Conservation (phyloP, 495 filamentous ascomycete genomes). For the Geoglossum glabrum region DNA sequence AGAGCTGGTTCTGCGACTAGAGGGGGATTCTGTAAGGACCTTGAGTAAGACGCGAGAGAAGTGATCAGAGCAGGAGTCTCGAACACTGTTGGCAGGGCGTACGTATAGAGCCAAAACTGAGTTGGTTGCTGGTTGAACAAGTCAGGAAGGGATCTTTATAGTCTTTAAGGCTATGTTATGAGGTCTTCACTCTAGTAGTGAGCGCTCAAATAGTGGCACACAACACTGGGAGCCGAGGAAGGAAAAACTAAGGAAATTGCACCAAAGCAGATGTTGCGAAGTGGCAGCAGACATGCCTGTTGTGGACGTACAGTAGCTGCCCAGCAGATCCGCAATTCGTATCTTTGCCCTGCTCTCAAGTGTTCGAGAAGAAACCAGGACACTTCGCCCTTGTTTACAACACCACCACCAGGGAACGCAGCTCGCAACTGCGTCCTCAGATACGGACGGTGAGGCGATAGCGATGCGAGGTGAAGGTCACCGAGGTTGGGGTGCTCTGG, state of each 20-base stretch:
- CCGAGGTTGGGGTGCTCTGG: conserved; percentile 36
- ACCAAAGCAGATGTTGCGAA: background rate
- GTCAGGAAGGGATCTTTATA: background rate
- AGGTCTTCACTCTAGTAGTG: background rate
- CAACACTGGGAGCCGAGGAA: background rate
- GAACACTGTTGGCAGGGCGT: conserved; percentile 35
- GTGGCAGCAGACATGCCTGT: background rate
- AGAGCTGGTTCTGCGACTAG: background rate
- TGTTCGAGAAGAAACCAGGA: conserved; percentile 72
- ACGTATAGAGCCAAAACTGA: conserved; percentile 45
- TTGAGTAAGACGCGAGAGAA: conserved; percentile 42
- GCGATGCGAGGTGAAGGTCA: conserved; percentile 39
- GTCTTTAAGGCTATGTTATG: background rate
- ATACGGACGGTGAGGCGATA: conserved; percentile 34
- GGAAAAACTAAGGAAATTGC: background rate
- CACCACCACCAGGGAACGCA: conserved; percentile 36
- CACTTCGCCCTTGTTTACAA: conserved; percentile 33
- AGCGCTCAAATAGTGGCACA: background rate
- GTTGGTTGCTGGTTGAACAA: conserved; percentile 58
- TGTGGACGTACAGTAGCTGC: conserved; percentile 53
- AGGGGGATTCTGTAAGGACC: conserved; percentile 22
- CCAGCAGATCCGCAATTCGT: conserved; percentile 92
- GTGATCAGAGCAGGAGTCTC: conserved; percentile 38
- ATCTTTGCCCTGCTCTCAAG: conserved; percentile 52
- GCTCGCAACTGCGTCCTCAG: conserved; percentile 42